Evolutionary conservation across 768 basidiomycete genomes (phyloP), one percentile per base, ranked within the genome.

Genomic region (Hirschioporus abietinus): DNA sequence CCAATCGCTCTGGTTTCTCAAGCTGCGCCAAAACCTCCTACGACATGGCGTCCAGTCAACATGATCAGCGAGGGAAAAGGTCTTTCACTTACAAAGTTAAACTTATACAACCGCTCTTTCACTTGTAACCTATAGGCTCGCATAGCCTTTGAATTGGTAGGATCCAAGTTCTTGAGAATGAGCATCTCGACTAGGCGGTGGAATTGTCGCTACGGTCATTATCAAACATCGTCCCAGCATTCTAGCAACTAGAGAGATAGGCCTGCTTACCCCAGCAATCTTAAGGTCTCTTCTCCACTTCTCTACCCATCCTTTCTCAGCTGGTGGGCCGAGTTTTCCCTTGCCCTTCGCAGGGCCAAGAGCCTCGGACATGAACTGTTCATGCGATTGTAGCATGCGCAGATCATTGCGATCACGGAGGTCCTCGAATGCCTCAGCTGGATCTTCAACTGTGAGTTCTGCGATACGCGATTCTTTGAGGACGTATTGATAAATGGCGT

Each of bases 371-470:
- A 91, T 86, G 75, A 96, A 92, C 59, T 78, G 80, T 65, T 83
- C 78, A 68, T 89, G 78, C 0, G 79, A 75, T 17, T 93, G 81
- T 23, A 99, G 81, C 84, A 91, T 91, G 68, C 83, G 79, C 23
- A 99, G 82, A 75, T 99, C 97, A 70, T 91, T 92, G 65, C 93
- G 89, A 78, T 99, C 97, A 35, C 96, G 83, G 58, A 99, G 83
- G 75, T 99, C 97, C 75, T 99, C 96, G 73, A 99, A 98, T 10
- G 93, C 92, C 78, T 99, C 97, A 0, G 95, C 95, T 1, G 97
- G 97, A 75, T 99, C 97, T 78, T 99, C 97, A 24, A 99, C 92
- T 1, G 95, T 97, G 58, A 99, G 79, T 76, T 99, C 96, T n/a
- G 91, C 89, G 52, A 96, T 86, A 63, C 84, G 79, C 1, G 88